phyloP scores from a whole-genome alignment of 2,329 filamentous ascomycete species.

The Fulvia fulva region DNA sequence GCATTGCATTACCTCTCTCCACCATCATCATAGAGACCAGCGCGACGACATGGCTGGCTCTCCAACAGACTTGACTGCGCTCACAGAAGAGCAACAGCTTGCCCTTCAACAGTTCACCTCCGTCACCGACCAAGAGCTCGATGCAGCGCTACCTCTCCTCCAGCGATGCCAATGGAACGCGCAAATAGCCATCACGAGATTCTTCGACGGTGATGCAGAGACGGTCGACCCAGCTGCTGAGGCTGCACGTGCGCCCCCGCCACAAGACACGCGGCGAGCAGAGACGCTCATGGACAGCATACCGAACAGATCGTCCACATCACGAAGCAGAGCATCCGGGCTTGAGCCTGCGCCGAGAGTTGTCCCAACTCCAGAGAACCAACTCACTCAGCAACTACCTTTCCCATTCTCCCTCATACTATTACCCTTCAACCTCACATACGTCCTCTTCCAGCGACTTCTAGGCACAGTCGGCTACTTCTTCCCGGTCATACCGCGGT shows the following conservation, averaged over 20 bases:
- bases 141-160: constrained; percentile 73
- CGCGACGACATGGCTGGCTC: constrained; percentile 2
- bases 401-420: constrained; percentile 75
- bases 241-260: constrained; percentile 63
- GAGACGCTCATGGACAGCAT: constrained; percentile 65
- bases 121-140: constrained; percentile 77
- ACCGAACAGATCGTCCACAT: constrained; percentile 31
- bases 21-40: not conserved
- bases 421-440: constrained; percentile 75
- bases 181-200: constrained; percentile 91
- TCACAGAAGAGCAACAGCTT: constrained; percentile 73
- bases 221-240: constrained; percentile 76
- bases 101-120: constrained; percentile 83
- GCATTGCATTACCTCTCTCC: not conserved
- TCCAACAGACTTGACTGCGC: constrained; percentile 58
- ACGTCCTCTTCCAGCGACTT: constrained; percentile 63
- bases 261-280: constrained; percentile 58
- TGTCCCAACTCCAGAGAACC: constrained; percentile 66
- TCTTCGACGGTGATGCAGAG: constrained; percentile 95
- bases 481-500: constrained; percentile 72
- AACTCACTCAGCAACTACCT: constrained; percentile 65
- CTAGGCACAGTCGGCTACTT: constrained; percentile 73
- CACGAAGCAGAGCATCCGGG: constrained; percentile 28
- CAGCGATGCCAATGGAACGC: constrained; percentile 94
- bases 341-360: constrained; percentile 76